Conservation (phyloP, 2,329 filamentous ascomycete genomes). For the Penicillium expansum region DNA sequence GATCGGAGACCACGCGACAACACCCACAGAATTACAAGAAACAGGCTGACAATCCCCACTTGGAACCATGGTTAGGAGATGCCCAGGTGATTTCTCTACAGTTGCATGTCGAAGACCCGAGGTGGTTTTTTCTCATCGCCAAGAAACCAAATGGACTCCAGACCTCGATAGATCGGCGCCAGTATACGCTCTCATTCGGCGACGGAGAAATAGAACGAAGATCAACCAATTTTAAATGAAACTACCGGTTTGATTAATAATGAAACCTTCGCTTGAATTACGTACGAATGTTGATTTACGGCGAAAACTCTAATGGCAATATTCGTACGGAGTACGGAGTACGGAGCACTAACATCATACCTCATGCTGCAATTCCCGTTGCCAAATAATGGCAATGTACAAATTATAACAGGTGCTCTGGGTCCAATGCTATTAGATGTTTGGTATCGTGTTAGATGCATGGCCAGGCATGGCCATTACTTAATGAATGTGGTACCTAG, state of each 20-base stretch:
- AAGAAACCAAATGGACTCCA: neutral
- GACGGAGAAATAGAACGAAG: neutral
- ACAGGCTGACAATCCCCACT: neutral
- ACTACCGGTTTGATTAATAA: neutral
- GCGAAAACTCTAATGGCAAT: neutral
- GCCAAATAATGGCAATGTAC: neutral
- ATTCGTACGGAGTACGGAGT: neutral
- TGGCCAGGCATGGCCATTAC: neutral
- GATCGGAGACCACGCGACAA: neutral
- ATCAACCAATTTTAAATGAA: neutral
- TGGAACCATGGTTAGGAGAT: neutral
- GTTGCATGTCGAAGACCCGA: neutral
- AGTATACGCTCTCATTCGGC: neutral
- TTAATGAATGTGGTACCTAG: neutral
- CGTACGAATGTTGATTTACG: neutral
- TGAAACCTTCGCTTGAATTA: neutral
- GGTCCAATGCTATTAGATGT: neutral
- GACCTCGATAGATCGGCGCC: neutral
- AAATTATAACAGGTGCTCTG: neutral
- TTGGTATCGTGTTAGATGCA: neutral
- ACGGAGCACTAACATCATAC: neutral
- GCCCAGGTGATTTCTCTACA: neutral
- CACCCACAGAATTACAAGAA: neutral
- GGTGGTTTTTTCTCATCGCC: neutral
- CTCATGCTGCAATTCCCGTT: neutral